Conservation (phyloP, 192 early-diverging fungal genomes). For the Podila minutissima region DNA sequence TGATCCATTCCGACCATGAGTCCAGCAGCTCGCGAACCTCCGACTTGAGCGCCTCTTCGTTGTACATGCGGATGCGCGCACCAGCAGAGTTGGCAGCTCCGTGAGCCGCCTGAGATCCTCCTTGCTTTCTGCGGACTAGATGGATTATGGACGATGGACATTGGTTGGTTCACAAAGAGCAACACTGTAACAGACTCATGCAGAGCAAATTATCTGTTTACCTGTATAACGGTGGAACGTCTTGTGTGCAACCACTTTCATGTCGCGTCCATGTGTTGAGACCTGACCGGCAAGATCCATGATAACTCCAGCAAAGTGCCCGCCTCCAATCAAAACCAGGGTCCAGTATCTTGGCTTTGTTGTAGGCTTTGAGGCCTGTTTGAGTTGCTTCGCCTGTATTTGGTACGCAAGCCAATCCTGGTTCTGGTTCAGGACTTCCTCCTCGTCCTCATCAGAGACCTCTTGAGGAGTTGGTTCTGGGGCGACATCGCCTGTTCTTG, state of each 20-base stretch:
- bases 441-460: conserved; percentile 2
- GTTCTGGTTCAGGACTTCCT: conserved; percentile 9
- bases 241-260: conserved; percentile 81
- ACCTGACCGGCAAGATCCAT: conserved; percentile 70
- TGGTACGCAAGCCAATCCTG: conserved; percentile 37
- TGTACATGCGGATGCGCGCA: conserved; percentile 88
- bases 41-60: conserved; percentile 82
- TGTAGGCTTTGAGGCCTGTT: background rate
- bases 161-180: background rate
- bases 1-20: conserved; percentile 77
- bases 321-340: conserved; percentile 82
- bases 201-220: conserved; percentile 23
- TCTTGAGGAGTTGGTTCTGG: conserved; percentile 1
- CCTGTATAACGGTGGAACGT: conserved; percentile 97
- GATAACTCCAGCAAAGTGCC: conserved; percentile 92
- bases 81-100: conserved; percentile 90
- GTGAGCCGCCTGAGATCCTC: conserved; percentile 89
- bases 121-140: conserved; percentile 90
- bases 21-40: conserved; percentile 81
- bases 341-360: conserved; percentile 70
- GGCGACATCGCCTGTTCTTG: background rate
- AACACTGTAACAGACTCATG: background rate
- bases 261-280: conserved; percentile 33
- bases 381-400: conserved; percentile 19
- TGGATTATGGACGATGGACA: conserved; percentile 5